phyloP scores from a whole-genome alignment of 2,329 filamentous ascomycete species.

The Ustulina deusta region DNA sequence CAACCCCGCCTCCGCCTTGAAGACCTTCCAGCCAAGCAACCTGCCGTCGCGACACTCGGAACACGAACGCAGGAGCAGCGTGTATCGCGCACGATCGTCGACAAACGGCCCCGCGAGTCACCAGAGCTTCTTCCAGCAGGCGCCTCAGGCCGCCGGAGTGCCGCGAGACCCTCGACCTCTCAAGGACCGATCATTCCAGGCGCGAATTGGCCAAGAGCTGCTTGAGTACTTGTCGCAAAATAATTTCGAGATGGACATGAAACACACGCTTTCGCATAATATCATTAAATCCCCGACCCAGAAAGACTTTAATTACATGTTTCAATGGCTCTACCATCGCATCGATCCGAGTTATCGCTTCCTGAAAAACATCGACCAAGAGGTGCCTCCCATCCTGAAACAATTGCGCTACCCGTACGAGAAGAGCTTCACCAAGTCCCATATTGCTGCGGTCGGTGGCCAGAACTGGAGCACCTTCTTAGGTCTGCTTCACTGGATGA shows the following conservation, averaged over 20 bases:
- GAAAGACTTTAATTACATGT: slow-evolving; percentile 98
- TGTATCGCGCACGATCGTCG: slow-evolving; percentile 78
- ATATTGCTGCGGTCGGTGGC: slow-evolving; percentile 92
- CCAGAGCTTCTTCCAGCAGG: slow-evolving; percentile 95
- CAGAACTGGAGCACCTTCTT: slow-evolving; percentile 98
- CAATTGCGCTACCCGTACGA: slow-evolving; percentile 96
- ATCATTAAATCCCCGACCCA: slow-evolving; percentile 94
- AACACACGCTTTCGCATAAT: slow-evolving; percentile 90
- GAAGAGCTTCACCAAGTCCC: slow-evolving; percentile 94
- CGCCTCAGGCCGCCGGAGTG: slow-evolving; percentile 82
- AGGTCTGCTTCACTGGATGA: slow-evolving; percentile 97
- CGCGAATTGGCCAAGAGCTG: slow-evolving; percentile 86
- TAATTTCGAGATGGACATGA: slow-evolving; percentile 98
- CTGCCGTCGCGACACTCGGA: slow-evolving; percentile 61
- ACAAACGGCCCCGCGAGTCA: slow-evolving; percentile 75
- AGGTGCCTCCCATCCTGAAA: slow-evolving; percentile 91
- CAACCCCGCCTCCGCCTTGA: slow-evolving; percentile 69
- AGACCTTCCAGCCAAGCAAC: slow-evolving; percentile 74
- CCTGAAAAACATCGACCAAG: slow-evolving; percentile 93
- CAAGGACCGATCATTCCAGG: slow-evolving; percentile 82
- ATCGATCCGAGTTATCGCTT: slow-evolving; percentile 96
- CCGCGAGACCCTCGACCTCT: slow-evolving; percentile 89
- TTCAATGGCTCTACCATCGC: slow-evolving; percentile 96
- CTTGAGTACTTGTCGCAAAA: slow-evolving; percentile 91
- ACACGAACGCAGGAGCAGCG: slow-evolving; percentile 80